Base-by-base conservation (phyloP, 805 yeast species). In the Alloascoidea africana region DNA sequence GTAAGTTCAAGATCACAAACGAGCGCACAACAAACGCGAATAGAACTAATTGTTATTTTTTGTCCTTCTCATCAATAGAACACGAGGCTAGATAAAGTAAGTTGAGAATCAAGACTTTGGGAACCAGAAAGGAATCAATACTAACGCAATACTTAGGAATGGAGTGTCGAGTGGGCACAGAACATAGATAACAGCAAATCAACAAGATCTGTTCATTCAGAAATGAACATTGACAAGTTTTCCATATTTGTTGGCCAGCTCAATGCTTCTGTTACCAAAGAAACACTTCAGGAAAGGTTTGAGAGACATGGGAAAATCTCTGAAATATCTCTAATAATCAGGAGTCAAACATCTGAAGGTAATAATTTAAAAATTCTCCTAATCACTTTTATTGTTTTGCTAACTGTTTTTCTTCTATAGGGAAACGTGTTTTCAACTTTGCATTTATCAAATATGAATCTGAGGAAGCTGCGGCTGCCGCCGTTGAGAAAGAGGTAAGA, bases 191-290 rank as follows among this genome's bases (percentile, higher is more conserved):
- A 35, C 37, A 17, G 35, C 14, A 42, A 42, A 27, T 16, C 34
- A 35, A 38, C 1, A 42, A 38, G 18, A 36, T 32, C 17, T 3
- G n/a, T 30, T 15, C n/a, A 32, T 8, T n/a, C 17, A 15, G 62
- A 57, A 27, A 58, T 66, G 14, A 58, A 65, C 17, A 72, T 82
- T 49, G 94, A 84, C 47, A 76, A 71, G 49, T 64, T 59, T 47
- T 74, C 93, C 2, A 63, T 85, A n/a, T 85, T 77, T 57, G 75
- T 85, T 36, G 93, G 94, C 30, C 89, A 79, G 50, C 61, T 85
- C 36, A 71, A 64, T 43, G 57, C 63, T 4, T 52, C 60, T 15
- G 73, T 73, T 18, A 68, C 76, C 2, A 70, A 71, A 46, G 70
- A 67, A 4, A 70, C 67, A 36, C 56, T 85, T 35, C 46, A 50